Evolutionary conservation across 306 rosid genomes (phyloP).

Genomic region (Quercus ilex): DNA sequence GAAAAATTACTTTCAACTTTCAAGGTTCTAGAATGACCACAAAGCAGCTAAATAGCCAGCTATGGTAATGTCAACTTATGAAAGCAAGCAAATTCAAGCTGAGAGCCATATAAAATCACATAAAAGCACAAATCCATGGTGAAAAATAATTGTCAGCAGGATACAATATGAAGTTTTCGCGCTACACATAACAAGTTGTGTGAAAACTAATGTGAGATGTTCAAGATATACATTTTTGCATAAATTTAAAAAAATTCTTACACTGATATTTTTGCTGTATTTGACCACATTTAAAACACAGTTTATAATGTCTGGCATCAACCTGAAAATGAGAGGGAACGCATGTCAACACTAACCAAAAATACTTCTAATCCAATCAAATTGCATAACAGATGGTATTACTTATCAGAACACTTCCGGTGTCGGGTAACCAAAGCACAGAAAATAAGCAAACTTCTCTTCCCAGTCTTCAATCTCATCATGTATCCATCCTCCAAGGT

Average conservation of each 20-base stretch:
- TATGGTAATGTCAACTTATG: background rate
- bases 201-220: background rate
- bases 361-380: slow-evolving; percentile 9
- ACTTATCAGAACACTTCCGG: slow-evolving; percentile 81
- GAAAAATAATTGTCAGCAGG: background rate
- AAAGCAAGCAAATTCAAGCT: background rate
- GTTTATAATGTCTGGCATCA: slow-evolving; percentile 73
- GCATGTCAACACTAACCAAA: slow-evolving; percentile 18
- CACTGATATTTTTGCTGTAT: slow-evolving; percentile 51
- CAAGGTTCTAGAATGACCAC: slow-evolving; percentile 10
- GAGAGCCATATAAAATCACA: slow-evolving; percentile 14
- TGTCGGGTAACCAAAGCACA: slow-evolving; percentile 75
- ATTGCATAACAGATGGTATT: slow-evolving; percentile 25
- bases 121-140: background rate
- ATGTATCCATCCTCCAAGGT: slow-evolving; percentile 42
- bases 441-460: slow-evolving; percentile 74
- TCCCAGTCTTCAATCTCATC: slow-evolving; percentile 69
- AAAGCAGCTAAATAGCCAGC: slow-evolving; percentile 16
- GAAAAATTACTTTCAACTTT: slow-evolving; percentile 21
- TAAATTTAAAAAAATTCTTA: slow-evolving; percentile 35
- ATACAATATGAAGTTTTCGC: slow-evolving; percentile 8
- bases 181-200: slow-evolving; percentile 3
- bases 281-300: slow-evolving; percentile 62
- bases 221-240: slow-evolving; percentile 1
- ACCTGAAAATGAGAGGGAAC: slow-evolving; percentile 51